Evolutionary conservation across 352 stramenopile genomes (phyloP).

Genomic region (Phytophthora palmivora): DNA sequence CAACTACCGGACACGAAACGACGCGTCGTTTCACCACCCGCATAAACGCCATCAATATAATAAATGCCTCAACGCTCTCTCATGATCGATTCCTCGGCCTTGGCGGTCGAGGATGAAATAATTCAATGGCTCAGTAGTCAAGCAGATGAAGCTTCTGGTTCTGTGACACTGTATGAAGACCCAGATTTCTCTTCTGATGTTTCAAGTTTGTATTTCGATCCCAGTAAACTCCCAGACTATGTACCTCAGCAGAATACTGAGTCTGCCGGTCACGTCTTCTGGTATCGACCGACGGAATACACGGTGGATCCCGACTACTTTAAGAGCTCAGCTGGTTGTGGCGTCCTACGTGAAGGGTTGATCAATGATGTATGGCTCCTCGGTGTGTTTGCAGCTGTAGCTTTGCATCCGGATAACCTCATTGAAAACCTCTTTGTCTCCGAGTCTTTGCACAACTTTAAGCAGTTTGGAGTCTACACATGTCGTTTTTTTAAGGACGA

Average conservation of each 20-base stretch:
- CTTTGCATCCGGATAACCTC: conserved; percentile 81
- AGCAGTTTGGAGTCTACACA: conserved; percentile 89
- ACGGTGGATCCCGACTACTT: conserved; percentile 87
- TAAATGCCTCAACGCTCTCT: conserved; percentile 27
- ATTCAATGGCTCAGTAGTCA: conserved; percentile 44
- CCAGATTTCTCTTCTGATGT: conserved; percentile 52
- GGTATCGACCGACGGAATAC: conserved; percentile 82
- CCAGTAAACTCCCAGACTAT: conserved; percentile 68
- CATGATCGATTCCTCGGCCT: conserved; percentile 22
- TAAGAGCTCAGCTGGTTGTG: conserved; percentile 69
- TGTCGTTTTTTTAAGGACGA: conserved; percentile 94
- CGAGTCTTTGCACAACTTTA: conserved; percentile 78
- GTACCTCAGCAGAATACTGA: conserved; percentile 38
- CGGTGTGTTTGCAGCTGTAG: conserved; percentile 84
- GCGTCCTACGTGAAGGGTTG: conserved; percentile 59
- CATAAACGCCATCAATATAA: not conserved
- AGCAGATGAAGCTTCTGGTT: conserved; percentile 24
- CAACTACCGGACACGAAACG: conserved; percentile 4
- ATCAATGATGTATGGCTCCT: conserved; percentile 89
- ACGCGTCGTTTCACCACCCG: conserved; percentile 17
- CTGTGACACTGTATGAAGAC: conserved; percentile 59
- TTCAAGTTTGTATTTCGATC: conserved; percentile 67
- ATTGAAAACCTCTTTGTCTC: conserved; percentile 93
- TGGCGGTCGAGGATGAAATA: conserved; percentile 55
- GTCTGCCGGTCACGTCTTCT: conserved; percentile 38